Evolutionary conservation across 2,329 filamentous ascomycete genomes (phyloP).

Genomic region (Balansia obtecta): DNA sequence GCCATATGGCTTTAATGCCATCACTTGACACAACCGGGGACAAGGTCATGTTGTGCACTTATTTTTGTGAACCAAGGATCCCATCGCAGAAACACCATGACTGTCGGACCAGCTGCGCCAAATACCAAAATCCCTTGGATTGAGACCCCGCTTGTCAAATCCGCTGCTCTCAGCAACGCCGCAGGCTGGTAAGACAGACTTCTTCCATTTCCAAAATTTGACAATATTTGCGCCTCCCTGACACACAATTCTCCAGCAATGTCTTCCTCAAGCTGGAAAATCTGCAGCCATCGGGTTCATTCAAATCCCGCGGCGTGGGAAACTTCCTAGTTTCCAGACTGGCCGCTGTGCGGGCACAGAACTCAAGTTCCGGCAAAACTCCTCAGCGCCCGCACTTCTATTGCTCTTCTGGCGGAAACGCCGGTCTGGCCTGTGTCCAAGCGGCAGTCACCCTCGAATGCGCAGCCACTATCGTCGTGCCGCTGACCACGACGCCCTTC

Average conservation of each 20-base stretch:
- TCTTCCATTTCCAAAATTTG: neutral
- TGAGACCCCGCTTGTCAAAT: slow-evolving; percentile 56
- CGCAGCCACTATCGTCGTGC: slow-evolving; percentile 61
- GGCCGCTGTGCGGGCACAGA: slow-evolving; percentile 12
- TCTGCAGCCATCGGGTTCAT: slow-evolving; percentile 69
- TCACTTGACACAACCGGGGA: no score
- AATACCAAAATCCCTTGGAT: slow-evolving; percentile 41
- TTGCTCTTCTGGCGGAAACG: slow-evolving; percentile 65
- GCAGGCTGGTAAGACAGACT: slow-evolving; percentile 10
- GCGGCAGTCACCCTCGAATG: slow-evolving; percentile 50
- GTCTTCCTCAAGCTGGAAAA: slow-evolving; percentile 76
- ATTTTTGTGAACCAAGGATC: neutral
- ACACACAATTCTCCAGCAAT: slow-evolving; percentile 32
- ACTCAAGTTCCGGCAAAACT: slow-evolving; percentile 4
- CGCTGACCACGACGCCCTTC: slow-evolving; percentile 46
- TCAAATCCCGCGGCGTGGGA: slow-evolving; percentile 70
- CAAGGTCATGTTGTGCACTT: no score
- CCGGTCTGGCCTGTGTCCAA: slow-evolving; percentile 66
- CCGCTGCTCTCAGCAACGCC: slow-evolving; percentile 25
- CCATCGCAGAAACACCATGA: neutral
- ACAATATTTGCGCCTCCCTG: neutral
- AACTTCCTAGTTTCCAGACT: slow-evolving; percentile 47
- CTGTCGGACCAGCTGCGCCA: slow-evolving; percentile 1
- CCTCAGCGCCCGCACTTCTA: slow-evolving; percentile 47
- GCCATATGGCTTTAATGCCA: no score